Evolutionary conservation across 352 stramenopile species (phyloP), one percentile per base, ranked within the genome.

Genomic region (Phytophthora lateralis): DNA sequence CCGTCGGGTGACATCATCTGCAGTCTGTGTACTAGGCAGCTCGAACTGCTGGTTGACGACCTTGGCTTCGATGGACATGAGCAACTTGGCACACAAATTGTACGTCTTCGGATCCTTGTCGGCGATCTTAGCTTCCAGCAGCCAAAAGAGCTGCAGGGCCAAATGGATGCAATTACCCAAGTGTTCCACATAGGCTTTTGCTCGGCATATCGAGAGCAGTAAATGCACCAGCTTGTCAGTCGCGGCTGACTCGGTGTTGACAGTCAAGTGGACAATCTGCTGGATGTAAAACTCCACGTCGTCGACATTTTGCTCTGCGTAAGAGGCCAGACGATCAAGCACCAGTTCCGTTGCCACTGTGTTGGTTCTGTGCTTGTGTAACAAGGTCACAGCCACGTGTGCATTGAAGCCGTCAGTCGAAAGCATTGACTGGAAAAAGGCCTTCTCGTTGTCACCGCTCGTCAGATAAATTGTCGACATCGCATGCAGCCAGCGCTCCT

Each of bases 211-310:
- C 14, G 85, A 93, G 10, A 93, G 75, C 20, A 93, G 55, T 62
- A 91, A 54, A 39, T 89, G 64, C 34, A 90, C 79, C 17, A 91
- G 62, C 53, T 88, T 89, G 30, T 91, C 79, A 0, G 82, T 86
- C 37, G 80, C 80, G 6, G 60, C 67, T 49, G 88, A 71, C 29
- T 91, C 77, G 0, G 79, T 60, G 39, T 90, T 90, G 30, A 93
- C 73, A 4, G 85, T 73, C 17, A 91, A 63, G 41, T 92, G 85
- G 39, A 91, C 76, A 58, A 94, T 89, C 42, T 92, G 82, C 51
- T 85, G 82, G 26, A 92, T 78, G 67, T 93, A 93, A 52, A 93
- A 91, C 57, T 91, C 85, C 6, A 91, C 84, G 46, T 93, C 84
- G 38, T 91, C 84, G 18, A 91, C 77, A 54, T 89, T 85, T 10